These are phyloP conservation scores for Sorghum bicolor DNA, from an alignment of 176 grass and related monocot genomes.

Conservation along the genomic window DNA sequence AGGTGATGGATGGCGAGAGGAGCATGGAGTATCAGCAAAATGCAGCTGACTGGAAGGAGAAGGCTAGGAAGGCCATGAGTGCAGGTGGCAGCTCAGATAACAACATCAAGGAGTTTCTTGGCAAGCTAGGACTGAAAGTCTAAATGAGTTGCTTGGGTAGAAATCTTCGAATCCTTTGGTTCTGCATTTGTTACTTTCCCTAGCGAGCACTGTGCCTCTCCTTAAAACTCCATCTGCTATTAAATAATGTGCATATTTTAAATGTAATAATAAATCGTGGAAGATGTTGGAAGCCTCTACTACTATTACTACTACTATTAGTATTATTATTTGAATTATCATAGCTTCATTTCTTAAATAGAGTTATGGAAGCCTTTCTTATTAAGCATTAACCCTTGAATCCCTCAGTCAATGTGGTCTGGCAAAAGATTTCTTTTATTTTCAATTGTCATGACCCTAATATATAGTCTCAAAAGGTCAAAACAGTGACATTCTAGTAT, in stretches of 20 bases:
- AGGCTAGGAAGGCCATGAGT: constrained; percentile 26
- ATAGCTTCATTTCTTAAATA: too few species aligned
- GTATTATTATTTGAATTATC: too few species aligned
- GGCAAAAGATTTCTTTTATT: too few species aligned
- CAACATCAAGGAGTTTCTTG: constrained; percentile 40
- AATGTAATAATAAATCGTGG: neutral
- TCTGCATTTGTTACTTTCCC: neutral
- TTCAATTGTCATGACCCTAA: too few species aligned
- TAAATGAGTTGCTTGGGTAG: neutral
- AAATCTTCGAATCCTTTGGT: neutral
- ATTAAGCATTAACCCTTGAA: too few species aligned
- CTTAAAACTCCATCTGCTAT: neutral
- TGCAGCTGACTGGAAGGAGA: constrained; percentile 32
- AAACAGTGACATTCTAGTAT: too few species aligned
- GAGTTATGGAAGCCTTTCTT: neutral
- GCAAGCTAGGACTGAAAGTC: neutral
- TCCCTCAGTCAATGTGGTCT: too few species aligned
- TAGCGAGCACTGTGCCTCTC: neutral
- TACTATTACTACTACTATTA: too few species aligned
- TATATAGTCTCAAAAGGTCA: too few species aligned
- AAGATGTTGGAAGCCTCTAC: neutral
- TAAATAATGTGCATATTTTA: neutral
- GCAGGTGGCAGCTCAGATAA: constrained; percentile 41
- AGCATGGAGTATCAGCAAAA: constrained; percentile 27
- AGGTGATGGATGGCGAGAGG: constrained; percentile 29